Percentiles rank a stretch among this genome's conserved stretches.
Evolutionary conservation across 192 early-diverging fungal species (phyloP).

Genomic region (Coemansia sp.): DNA sequence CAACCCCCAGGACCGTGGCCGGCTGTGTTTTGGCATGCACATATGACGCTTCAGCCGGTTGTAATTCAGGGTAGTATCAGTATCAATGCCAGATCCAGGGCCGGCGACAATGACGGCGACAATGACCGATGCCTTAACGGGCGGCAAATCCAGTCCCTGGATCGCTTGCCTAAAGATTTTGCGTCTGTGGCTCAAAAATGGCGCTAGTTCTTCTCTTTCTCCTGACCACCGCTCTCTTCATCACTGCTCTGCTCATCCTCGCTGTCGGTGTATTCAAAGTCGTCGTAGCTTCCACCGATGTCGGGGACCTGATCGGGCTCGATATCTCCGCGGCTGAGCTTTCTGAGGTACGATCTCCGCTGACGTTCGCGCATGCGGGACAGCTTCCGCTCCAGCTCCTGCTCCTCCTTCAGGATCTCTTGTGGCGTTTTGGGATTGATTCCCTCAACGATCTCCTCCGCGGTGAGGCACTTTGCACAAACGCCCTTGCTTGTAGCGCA

Average conservation of each 20-base stretch:
- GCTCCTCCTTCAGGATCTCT: slow-evolving; percentile 66
- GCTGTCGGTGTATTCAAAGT: slow-evolving; percentile 53
- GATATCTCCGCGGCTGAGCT: slow-evolving; percentile 79
- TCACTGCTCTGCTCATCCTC: slow-evolving; percentile 63
- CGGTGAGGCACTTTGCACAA: slow-evolving; percentile 89
- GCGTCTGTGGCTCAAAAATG: no score
- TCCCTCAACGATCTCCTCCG: slow-evolving; percentile 60
- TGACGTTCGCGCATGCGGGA: slow-evolving; percentile 76
- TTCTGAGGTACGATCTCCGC: slow-evolving; percentile 75
- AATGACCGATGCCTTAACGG: no score
- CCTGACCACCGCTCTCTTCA: slow-evolving; percentile 48
- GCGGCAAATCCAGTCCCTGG: no score
- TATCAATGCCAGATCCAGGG: no score
- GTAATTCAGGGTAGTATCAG: no score
- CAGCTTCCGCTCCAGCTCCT: slow-evolving; percentile 72
- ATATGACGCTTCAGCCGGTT: no score
- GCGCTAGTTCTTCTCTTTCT: slow-evolving; percentile 39
- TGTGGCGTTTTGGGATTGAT: slow-evolving; percentile 64
- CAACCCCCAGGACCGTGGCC: no score
- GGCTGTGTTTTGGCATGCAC: no score
- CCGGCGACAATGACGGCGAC: no score
- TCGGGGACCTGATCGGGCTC: slow-evolving; percentile 39
- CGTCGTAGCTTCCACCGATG: slow-evolving; percentile 44
- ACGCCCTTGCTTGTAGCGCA: slow-evolving; percentile 80
- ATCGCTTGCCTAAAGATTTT: no score